Conservation (phyloP, 441 rosid species). For the Brassica hybrid region DNA sequence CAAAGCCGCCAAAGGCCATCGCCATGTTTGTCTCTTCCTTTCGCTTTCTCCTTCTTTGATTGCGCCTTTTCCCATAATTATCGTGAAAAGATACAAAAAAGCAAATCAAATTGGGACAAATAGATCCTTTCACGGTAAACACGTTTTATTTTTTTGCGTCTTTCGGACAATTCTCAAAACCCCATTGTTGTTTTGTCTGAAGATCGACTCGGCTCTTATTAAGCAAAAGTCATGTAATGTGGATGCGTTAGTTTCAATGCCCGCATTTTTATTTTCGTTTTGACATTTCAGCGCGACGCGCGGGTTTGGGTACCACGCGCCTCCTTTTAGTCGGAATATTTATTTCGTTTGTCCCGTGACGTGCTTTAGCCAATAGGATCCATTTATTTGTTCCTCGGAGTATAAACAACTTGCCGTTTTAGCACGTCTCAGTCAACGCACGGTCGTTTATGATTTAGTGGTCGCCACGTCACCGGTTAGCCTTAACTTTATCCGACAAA, state of each 20-base stretch:
- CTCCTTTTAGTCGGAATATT: constrained; percentile 2
- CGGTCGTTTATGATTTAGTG: neutral
- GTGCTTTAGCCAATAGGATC: constrained; percentile 40
- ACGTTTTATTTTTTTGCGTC: constrained; percentile 19
- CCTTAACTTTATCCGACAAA: neutral
- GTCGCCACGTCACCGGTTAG: neutral
- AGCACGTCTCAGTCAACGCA: constrained; percentile 25
- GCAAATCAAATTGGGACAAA: neutral
- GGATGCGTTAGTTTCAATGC: constrained; percentile 24
- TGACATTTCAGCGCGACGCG: constrained; percentile 37
- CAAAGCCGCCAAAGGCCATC: constrained; percentile 53
- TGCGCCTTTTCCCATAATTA: constrained; percentile 19
- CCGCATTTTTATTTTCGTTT: too few relatives aligned
- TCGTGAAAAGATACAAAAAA: neutral
- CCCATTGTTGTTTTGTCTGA: constrained; percentile 39
- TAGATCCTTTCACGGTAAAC: neutral
- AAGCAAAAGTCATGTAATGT: constrained; percentile 12
- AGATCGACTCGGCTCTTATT: constrained; percentile 28
- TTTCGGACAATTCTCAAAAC: constrained; percentile 30
- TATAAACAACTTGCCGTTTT: constrained; percentile 21
- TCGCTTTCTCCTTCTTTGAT: constrained; percentile 35
- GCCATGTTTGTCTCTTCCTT: constrained; percentile 41
- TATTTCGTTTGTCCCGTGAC: constrained; percentile 35
- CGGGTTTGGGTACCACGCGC: constrained; percentile 24
- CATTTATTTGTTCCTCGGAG: neutral